Evolutionary conservation across 805 yeast species (phyloP), one percentile per base, ranked within the genome.

Genomic region (Pichia sporocuriosa): DNA sequence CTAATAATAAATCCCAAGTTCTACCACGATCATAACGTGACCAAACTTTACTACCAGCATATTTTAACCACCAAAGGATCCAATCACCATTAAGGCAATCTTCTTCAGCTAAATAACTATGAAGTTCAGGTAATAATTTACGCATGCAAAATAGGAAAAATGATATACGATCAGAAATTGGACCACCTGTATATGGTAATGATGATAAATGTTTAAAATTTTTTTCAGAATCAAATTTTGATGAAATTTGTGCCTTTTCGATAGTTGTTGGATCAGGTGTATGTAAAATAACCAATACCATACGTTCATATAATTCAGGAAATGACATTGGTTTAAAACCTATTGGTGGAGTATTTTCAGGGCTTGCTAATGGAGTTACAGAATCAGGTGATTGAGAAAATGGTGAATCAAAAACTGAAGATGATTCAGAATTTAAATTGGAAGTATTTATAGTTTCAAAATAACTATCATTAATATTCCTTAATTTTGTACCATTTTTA

Each of bases 41-140:
- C 75, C 94, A 78, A 6, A 82, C 87, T 61, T 84, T 84, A 12
- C 93, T 76, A 17, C 96, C 96, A 55, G 85, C 76, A 72, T 84
- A 89, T 57, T 87, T 86, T 48, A 89, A 68, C 97, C 97, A 89
- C 95, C 96, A 89, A 30, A 86, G 72, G 21, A 88, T 67, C 97
- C 97, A 89, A 56, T 81, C 88, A 51, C 85, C 93, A 48, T 83
- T 87, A 45, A 76, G 69, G 32, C 72, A 68, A 45, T 83, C 88
- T 52, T 89, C 97, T 54, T 86, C 95, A 29, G 78, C 79, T 47
- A 89, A 75, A 46, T 77, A 84, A 45, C 72, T 75, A 37, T 84
- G 80, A 31, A 89, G 61, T 53, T 85, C 95, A 2, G 96, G 96
- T 42, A 85, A 62, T 28, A 70, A 63, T 50, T 68, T 76, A 47